Base-by-base conservation (phyloP, 2,329 filamentous ascomycete species). In the Fusarium mangiferae region DNA sequence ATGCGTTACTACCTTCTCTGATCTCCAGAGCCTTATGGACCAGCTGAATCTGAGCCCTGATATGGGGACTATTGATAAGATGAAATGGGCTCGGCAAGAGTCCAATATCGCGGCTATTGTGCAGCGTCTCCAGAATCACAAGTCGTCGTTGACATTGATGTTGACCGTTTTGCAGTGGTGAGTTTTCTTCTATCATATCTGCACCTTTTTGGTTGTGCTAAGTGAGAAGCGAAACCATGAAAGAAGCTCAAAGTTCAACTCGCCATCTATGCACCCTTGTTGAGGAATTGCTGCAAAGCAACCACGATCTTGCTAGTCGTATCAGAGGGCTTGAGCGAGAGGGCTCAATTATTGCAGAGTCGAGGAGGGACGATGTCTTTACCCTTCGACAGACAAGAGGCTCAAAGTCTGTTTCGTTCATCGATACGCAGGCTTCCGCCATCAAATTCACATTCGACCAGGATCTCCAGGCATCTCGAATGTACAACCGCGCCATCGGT, bases 101-200 rank as follows among this genome's bases (percentile, higher is more conserved):
- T n/a, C 45, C 8, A 30, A n/a, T 0, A 48, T 48, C 7, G 2
- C 26, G 4, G 26, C 10, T n/a, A 9, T 48, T 17, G 45, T 48
- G 0, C 45, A 48, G 7, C 45, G 26, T 0, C 45, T 48, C 4
- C 45, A 30, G 6, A 48, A 48, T n/a, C 45, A 48, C 20, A 48
- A 48, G 5, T 30, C 14, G 2, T 48, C 26, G 3, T 2, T 48
- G 14, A 48, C 45, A 4, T 30, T 48, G 20, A 30, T 48, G 45
- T 48, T 48, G 20, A n/a, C 45, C 7, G 26, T 48, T 6, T 48
- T 48, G 5, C 45, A 48, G 14, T 48, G 45, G 45, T 48, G 45
- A 30, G 45, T 17, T n/a, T 48, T 30, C 13, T 9, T 30, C 3
- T 15, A 11, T 5, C 0, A 3, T 48, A 8, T 8, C 0, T 4